phyloP scores from a whole-genome alignment of 2,329 filamentous ascomycete genomes.

The Talaromyces sp. region DNA sequence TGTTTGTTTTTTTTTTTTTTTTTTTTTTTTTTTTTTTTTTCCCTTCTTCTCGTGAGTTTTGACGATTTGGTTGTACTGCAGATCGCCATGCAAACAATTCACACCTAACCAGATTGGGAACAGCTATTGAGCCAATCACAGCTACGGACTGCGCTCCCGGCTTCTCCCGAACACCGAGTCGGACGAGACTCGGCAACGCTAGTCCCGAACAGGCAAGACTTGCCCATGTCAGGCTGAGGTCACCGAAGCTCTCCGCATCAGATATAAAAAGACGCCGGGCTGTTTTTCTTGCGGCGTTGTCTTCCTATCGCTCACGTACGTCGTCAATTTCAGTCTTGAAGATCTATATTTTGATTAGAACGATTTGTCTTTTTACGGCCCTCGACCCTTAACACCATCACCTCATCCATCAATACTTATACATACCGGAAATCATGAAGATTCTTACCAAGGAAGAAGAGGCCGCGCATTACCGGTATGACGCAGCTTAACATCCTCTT shows the following conservation, averaged over 20 bases:
- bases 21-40: no score
- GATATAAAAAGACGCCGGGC: background rate
- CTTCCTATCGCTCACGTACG: background rate
- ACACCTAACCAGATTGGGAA: background rate
- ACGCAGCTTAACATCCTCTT: no score
- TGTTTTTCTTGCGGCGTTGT: background rate
- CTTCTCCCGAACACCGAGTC: background rate
- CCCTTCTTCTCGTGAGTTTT: background rate
- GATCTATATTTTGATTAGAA: background rate
- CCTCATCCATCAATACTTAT: background rate
- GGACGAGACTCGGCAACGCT: background rate
- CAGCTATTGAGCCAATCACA: background rate
- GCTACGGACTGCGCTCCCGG: background rate
- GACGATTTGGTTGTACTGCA: background rate
- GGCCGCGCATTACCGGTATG: slow-evolving; percentile 68
- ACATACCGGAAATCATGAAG: slow-evolving; percentile 65
- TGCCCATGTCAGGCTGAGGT: background rate
- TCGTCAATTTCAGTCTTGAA: background rate
- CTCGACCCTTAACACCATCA: background rate
- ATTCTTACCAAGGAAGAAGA: slow-evolving; percentile 93
- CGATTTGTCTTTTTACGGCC: background rate
- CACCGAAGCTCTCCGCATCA: background rate
- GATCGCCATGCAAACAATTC: background rate
- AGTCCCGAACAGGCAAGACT: background rate
- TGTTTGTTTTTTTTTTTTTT: background rate